Evolutionary conservation across 495 filamentous ascomycete species (phyloP).

Genomic region (Podospora tetraspora): DNA sequence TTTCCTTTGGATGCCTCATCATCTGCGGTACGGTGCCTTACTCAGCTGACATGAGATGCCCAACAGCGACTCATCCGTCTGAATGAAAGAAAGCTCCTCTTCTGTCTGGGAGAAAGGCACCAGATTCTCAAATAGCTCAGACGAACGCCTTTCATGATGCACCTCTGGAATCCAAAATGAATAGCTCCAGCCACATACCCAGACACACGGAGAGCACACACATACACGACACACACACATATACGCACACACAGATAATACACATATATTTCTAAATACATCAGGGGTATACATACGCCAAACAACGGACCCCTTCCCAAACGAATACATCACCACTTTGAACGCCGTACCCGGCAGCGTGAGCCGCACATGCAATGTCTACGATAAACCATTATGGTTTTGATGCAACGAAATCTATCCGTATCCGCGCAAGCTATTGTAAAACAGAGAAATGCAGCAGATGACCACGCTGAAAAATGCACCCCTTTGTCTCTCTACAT

Average conservation of each 20-base stretch:
- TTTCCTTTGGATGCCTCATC: too few species aligned
- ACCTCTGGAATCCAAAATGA: neutral
- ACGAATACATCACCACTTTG: constrained; percentile 9
- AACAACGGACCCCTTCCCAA: constrained; percentile 10
- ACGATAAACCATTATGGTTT: constrained; percentile 2
- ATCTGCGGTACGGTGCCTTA: neutral
- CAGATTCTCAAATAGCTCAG: too few species aligned
- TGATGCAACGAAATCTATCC: neutral
- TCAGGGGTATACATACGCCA: constrained; percentile 10
- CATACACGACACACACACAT: constrained; percentile 5
- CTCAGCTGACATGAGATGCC: neutral
- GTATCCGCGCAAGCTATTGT: neutral
- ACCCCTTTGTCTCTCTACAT: neutral
- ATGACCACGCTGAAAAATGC: neutral
- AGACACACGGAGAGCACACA: neutral
- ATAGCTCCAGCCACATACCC: constrained; percentile 5
- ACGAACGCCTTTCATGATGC: too few species aligned
- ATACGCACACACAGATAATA: neutral
- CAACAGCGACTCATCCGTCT: neutral
- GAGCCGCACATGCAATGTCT: constrained; percentile 14
- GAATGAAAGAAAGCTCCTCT: neutral
- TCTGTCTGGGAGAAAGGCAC: neutral
- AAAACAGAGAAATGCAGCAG: constrained; percentile 11
- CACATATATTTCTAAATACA: constrained; percentile 9
- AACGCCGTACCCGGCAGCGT: constrained; percentile 18